phyloP scores from a whole-genome alignment of 148 eudicot genomes.

The Silene conica region DNA sequence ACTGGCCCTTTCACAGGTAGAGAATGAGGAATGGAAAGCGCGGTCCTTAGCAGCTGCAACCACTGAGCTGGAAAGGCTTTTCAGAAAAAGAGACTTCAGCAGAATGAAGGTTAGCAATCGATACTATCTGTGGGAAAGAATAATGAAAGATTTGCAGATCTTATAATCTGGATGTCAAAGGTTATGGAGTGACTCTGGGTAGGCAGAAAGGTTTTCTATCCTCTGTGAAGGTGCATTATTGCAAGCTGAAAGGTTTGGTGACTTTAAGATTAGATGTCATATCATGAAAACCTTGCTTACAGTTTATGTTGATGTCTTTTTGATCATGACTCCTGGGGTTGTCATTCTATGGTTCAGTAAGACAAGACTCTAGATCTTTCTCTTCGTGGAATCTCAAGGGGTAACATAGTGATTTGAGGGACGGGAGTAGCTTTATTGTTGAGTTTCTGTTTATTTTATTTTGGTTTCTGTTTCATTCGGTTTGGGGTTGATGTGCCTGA shows the following conservation, averaged over 20 bases:
- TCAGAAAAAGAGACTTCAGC: constrained; percentile 77
- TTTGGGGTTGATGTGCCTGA: too few species aligned
- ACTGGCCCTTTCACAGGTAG: constrained; percentile 58
- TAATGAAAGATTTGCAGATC: not conserved
- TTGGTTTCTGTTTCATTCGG: too few species aligned
- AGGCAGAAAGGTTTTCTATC: not conserved
- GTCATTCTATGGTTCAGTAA: too few species aligned
- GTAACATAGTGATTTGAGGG: not conserved
- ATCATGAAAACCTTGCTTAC: not conserved
- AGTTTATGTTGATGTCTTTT: not conserved
- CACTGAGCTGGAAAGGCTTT: constrained; percentile 80
- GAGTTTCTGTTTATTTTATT: not conserved
- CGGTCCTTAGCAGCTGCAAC: constrained; percentile 87
- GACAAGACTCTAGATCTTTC: too few species aligned
- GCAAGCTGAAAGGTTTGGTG: not conserved
- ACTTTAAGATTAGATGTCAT: not conserved
- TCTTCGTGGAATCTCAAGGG: not conserved
- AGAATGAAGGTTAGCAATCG: constrained; percentile 66
- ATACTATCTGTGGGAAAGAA: not conserved
- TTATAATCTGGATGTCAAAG: not conserved
- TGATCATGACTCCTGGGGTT: too few species aligned
- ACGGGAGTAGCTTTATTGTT: not conserved
- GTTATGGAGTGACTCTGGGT: not conserved
- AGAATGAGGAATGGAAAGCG: constrained; percentile 62
- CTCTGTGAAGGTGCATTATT: not conserved